These are phyloP conservation scores for Jatropha multifida DNA, from an alignment of 441 rosid genomes.

Conservation along the genomic window DNA sequence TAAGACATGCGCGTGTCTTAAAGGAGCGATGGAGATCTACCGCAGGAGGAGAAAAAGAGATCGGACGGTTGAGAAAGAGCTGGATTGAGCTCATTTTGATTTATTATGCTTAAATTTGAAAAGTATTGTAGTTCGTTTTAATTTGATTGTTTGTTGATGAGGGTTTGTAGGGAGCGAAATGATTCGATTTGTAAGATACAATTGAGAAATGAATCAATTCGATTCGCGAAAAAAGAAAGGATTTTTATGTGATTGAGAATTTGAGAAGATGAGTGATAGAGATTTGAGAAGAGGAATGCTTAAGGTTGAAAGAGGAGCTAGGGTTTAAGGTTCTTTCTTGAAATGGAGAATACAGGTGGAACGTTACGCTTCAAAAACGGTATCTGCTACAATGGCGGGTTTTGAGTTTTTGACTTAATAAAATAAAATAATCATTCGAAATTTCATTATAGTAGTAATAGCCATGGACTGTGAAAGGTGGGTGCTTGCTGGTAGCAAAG, in stretches of 20 bases:
- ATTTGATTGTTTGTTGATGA: background rate
- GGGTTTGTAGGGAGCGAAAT: background rate
- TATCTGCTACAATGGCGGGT: background rate
- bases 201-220: constrained; percentile 15
- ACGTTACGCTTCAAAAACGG: background rate
- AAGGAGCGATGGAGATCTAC: constrained; percentile 5
- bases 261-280: background rate
- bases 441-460: too few species aligned
- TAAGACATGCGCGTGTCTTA: constrained; percentile 24
- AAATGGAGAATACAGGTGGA: background rate
- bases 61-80: constrained; percentile 11
- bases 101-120: background rate
- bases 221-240: background rate
- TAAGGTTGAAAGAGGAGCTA: background rate
- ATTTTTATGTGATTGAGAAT: background rate
- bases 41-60: constrained; percentile 8
- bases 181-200: background rate
- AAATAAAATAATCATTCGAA: too few species aligned
- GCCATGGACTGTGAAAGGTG: too few species aligned
- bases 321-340: background rate
- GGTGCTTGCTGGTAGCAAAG: too few species aligned
- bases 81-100: constrained; percentile 27
- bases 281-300: background rate
- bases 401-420: too few species aligned
- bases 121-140: background rate